Percentiles rank a stretch among this genome's conserved stretches.
Conservation (phyloP, 1,284 basidiomycete species). For the Microbotryomycetes sp. region DNA sequence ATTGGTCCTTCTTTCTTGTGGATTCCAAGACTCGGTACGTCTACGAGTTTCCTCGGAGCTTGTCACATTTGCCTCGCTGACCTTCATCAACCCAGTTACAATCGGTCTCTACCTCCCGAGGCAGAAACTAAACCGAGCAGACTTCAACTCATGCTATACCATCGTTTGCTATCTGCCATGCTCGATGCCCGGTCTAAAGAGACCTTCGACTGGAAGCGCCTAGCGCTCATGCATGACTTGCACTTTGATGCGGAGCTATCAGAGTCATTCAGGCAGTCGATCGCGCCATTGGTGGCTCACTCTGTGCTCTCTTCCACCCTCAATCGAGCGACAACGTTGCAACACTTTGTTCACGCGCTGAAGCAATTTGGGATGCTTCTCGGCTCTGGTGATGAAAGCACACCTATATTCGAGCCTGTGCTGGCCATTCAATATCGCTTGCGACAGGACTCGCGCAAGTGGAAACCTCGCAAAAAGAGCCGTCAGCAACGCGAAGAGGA, state of each 20-base stretch:
- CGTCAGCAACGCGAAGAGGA: conserved; percentile 3
- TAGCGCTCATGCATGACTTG: neutral
- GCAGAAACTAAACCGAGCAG: conserved; percentile 13
- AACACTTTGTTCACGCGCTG: neutral
- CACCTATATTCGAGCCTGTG: neutral
- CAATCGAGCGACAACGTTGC: neutral
- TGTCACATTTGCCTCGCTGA: neutral
- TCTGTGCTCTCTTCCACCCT: neutral
- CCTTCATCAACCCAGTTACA: conserved; percentile 6
- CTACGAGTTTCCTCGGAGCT: neutral
- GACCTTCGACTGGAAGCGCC: neutral
- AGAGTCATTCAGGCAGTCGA: neutral
- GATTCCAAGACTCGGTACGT: conserved; percentile 28
- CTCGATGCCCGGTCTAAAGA: neutral
- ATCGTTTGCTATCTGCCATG: conserved; percentile 23
- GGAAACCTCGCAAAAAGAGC: neutral
- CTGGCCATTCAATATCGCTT: conserved; percentile 21
- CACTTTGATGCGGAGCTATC: neutral
- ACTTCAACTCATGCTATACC: conserved; percentile 34
- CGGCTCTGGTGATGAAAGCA: neutral
- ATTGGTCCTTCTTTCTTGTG: conserved; percentile 12
- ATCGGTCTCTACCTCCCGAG: conserved; percentile 10
- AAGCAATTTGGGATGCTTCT: neutral
- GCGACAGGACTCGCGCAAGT: neutral
- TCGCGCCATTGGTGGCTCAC: neutral